Evolutionary conservation across 352 stramenopile genomes (phyloP).

Genomic region (Globisporangium lucens): DNA sequence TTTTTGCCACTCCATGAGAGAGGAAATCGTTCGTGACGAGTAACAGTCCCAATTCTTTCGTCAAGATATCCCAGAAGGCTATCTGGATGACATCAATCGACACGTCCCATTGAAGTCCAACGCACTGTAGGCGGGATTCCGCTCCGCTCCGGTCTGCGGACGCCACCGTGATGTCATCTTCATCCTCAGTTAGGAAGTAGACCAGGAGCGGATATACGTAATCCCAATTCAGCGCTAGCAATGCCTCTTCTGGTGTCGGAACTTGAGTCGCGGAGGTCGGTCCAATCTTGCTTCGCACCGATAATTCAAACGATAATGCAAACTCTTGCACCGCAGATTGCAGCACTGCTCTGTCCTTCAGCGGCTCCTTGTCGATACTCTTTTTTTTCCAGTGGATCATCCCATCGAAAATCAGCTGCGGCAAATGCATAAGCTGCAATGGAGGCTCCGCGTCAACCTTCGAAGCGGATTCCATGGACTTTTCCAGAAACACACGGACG

Average conservation of each 20-base stretch:
- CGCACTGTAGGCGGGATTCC: constrained; percentile 24
- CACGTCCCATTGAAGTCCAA: constrained; percentile 64
- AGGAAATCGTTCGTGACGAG: constrained; percentile 51
- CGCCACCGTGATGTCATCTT: constrained; percentile 18
- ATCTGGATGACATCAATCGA: constrained; percentile 56
- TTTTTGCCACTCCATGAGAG: constrained; percentile 42
- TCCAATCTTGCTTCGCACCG: constrained; percentile 27
- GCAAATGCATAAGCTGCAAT: constrained; percentile 24
- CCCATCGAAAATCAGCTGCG: constrained; percentile 24
- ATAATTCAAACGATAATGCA: constrained; percentile 51
- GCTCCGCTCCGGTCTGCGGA: not conserved
- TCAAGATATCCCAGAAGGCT: constrained; percentile 62
- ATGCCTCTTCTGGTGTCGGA: constrained; percentile 37
- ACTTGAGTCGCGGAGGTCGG: constrained; percentile 26
- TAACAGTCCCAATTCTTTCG: constrained; percentile 50
- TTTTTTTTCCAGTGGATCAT: constrained; percentile 28
- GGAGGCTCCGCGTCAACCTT: not conserved
- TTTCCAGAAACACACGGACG: constrained; percentile 20
- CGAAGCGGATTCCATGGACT: not conserved
- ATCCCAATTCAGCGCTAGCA: constrained; percentile 68
- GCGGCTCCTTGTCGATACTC: not conserved
- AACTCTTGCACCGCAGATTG: constrained; percentile 19
- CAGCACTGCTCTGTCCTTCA: not conserved
- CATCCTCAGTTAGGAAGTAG: constrained; percentile 41
- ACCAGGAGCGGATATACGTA: constrained; percentile 64